Base-by-base conservation (phyloP, 2,329 filamentous ascomycete genomes). In the Xylariales sp. region DNA sequence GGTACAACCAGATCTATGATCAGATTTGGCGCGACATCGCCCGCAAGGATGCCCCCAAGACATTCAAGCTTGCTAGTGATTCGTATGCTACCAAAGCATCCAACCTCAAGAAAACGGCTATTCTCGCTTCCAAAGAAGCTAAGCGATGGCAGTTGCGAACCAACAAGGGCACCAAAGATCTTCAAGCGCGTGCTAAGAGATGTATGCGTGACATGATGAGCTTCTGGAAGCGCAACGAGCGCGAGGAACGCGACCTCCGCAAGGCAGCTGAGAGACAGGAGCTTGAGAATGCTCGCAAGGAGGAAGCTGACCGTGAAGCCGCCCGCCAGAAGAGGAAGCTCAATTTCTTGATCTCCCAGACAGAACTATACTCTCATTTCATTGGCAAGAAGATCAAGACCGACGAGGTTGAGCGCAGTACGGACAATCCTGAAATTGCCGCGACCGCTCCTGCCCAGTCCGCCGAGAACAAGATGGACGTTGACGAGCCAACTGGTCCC, bases 321-420 rank as follows among this genome's bases (percentile, higher is more conserved):
- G 95, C 95, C 52, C 81, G 93, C 47, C 93, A 98, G 68, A 95
- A 95, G 78, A 83, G 93, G 54, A 98, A 98, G 70, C 86, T 98
- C 60, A 97, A 98, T 67, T 98, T 98, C 75, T 76, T 98, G 47
- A 98, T 98, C 62, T 96, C 91, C 1, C 93, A 98, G 67, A 98
- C 93, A 1, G 93, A 98, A 61, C 76, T 98, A 35, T 98, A 98
- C 71, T 97, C 91, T 29, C 93, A 98, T 72, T 98, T 98, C 64
- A 96, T 98, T 53, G 91, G 93, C 61, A 95, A 95, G 70, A 98
- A 98, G 72, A 95, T 97, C 66, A 95, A 95, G 69, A 97, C 91
- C 2, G 85, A 93, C 51, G 90, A 97, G 57, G 88, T 95, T 33
- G 90, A 98, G 65, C 76, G 85, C 42, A 91, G 87, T 33, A 93